Base-by-base conservation (phyloP, 768 basidiomycete genomes). In the Rhodotorula toruloides region DNA sequence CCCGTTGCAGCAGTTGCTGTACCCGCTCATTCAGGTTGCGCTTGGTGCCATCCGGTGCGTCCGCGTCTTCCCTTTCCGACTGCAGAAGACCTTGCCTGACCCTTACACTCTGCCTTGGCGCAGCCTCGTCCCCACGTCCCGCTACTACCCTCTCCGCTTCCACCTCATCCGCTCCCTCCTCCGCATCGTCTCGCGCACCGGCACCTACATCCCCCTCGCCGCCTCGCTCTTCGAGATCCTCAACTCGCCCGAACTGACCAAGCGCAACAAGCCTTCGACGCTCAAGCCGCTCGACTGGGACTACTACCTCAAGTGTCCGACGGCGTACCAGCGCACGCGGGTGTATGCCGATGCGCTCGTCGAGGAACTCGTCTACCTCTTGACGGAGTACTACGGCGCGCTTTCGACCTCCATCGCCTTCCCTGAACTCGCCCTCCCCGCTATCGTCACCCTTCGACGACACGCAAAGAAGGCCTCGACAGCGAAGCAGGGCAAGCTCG, bases 121-220 rank as follows among this genome's bases (percentile, higher is more conserved):
- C 37, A 58, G 53, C 10, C 76, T 97, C 55, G 85, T 96, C 54
- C 86, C 91, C 36, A 93, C 89, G 66, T 82, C 87, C 19, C 88
- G 94, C 50, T 97, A 91, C 68, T 89, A 89, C 79, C 94, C 96
- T 2, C 88, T 97, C 77, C 93, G 97, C 76, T 83, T 98, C 36
- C 93, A 98, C 77, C 83, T 98, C 64, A 79, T 89, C 40, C 89
- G 90, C 16, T 93, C 96, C 2, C 83, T 98, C 50, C 81, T 91
- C 32, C 87, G 91, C 76, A 83, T 99, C 68, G 85, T 87, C 44
- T 84, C 84, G 54, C 90, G 91, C 76, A 93, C 89, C 4, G 81
- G 84, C 60, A 88, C 84, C 25, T 98, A 90, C 77, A 84, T 96
- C 61, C 92, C 96, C 16, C 81, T 99, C 49, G 81, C 90, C 0